Conservation (phyloP, 371 early-diverging fungal species). For the Mucor lusitanicus region DNA sequence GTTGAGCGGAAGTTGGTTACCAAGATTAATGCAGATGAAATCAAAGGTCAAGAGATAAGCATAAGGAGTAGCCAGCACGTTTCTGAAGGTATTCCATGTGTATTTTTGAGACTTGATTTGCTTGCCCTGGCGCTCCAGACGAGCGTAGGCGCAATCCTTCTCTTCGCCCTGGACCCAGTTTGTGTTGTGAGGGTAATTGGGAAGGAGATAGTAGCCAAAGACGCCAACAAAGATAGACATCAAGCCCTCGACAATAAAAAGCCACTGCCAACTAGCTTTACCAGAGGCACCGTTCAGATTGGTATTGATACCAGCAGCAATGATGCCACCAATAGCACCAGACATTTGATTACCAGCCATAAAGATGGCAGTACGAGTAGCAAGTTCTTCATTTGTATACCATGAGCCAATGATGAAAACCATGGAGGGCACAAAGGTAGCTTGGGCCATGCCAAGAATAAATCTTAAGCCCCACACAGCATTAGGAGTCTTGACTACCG, state of each 20-base stretch:
- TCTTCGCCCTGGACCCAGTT: background rate
- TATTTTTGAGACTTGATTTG: slow-evolving; percentile 3
- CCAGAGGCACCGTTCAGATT: slow-evolving; percentile 6
- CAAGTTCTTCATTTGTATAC: slow-evolving; percentile 13
- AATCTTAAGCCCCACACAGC: slow-evolving; percentile 8
- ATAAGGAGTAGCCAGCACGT: slow-evolving; percentile 7
- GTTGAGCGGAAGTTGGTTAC: slow-evolving; percentile 7
- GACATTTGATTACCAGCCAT: slow-evolving; percentile 10
- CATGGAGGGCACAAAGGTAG: slow-evolving; percentile 9
- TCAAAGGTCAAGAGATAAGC: slow-evolving; percentile 1
- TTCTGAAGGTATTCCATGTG: slow-evolving; percentile 3
- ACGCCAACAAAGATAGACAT: slow-evolving; percentile 11
- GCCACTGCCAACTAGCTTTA: slow-evolving; percentile 19
- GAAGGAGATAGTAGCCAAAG: slow-evolving; percentile 9
- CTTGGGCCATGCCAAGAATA: slow-evolving; percentile 3
- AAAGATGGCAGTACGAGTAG: slow-evolving; percentile 9
- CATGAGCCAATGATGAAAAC: slow-evolving; percentile 13
- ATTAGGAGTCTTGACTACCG: background rate
- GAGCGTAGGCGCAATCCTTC: background rate
- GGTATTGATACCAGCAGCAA: slow-evolving; percentile 1
- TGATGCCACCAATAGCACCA: slow-evolving; percentile 5
- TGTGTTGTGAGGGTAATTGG: slow-evolving; percentile 10
- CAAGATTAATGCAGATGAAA: slow-evolving; percentile 7
- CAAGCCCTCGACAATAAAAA: slow-evolving; percentile 21
- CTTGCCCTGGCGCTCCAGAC: slow-evolving; percentile 9